These are phyloP conservation scores for Striga asiatica DNA, from an alignment of 257 asterid species.

Conservation along the genomic window DNA sequence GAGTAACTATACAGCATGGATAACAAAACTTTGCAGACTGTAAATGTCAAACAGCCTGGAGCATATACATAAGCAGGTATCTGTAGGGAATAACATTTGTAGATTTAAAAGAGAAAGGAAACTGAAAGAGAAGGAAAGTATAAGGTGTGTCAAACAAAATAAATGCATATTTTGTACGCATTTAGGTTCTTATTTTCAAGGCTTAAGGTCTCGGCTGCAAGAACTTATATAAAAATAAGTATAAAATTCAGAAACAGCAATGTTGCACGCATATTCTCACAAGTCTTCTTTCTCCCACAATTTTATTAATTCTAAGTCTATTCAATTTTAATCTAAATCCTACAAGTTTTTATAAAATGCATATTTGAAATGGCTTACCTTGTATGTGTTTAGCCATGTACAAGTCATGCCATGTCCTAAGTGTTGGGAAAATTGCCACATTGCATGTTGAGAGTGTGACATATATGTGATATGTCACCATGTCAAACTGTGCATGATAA, in stretches of 20 bases:
- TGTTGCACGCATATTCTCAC: neutral
- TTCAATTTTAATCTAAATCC: neutral
- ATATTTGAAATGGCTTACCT: neutral
- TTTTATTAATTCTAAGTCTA: neutral
- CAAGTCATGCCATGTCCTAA: neutral
- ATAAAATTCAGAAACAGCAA: neutral
- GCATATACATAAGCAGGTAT: neutral
- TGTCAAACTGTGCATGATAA: slow-evolving; percentile 1
- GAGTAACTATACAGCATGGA: neutral
- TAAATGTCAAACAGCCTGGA: neutral
- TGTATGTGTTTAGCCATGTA: neutral
- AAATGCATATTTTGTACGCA: too few relatives aligned
- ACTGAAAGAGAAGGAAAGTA: too few relatives aligned
- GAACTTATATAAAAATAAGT: too few relatives aligned
- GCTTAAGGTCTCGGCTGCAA: neutral
- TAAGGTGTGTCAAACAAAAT: too few relatives aligned
- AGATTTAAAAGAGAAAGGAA: too few relatives aligned
- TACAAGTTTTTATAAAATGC: neutral
- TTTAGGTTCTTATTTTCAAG: too few relatives aligned
- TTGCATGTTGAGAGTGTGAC: neutral
- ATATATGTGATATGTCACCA: neutral
- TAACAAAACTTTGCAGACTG: neutral
- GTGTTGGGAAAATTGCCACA: neutral
- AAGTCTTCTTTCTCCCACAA: neutral
- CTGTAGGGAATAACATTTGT: too few relatives aligned